These are phyloP conservation scores for Shiraia sp. DNA, from an alignment of 2,329 filamentous ascomycete species.

Conservation along the genomic window DNA sequence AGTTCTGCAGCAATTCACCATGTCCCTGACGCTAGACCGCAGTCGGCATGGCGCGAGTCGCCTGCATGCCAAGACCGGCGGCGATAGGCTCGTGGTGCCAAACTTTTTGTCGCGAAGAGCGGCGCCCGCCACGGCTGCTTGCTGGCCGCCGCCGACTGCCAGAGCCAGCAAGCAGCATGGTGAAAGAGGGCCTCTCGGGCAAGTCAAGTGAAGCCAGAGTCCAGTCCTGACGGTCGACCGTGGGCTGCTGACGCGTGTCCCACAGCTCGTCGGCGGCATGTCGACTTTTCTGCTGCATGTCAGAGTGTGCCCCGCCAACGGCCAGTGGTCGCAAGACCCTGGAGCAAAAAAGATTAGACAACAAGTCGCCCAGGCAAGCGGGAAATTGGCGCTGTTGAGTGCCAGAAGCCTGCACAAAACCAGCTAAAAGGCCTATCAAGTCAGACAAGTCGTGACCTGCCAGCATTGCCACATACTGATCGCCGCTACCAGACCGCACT, in stretches of 20 bases:
- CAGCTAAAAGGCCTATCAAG: conserved; percentile 27
- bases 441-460: conserved; percentile 10
- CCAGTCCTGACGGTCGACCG: too few species aligned
- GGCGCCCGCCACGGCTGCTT: conserved; percentile 16
- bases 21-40: conserved; percentile 16
- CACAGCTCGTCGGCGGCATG: too few species aligned
- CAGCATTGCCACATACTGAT: conserved; percentile 37
- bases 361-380: conserved; percentile 15
- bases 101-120: conserved; percentile 12
- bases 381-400: conserved; percentile 33
- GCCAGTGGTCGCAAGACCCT: conserved; percentile 5
- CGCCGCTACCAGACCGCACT: conserved; percentile 43
- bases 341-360: conserved; percentile 7
- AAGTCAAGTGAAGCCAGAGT: too few species aligned
- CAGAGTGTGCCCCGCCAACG: conserved; percentile 1
- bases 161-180: too few species aligned
- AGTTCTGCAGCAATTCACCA: conserved; percentile 11
- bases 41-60: conserved; percentile 1
- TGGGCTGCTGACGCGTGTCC: too few species aligned
- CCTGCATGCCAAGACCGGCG: conserved; percentile 19
- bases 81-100: conserved; percentile 14
- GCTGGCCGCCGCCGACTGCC: conserved; percentile 20
- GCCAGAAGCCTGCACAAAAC: conserved; percentile 25
- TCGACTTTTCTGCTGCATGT: too few species aligned
- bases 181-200: too few species aligned